Percentiles rank a stretch among this genome's conserved stretches.
These are phyloP conservation scores for Colletotrichum limetticola DNA, from an alignment of 2,329 filamentous ascomycete genomes.

Conservation along the genomic window DNA sequence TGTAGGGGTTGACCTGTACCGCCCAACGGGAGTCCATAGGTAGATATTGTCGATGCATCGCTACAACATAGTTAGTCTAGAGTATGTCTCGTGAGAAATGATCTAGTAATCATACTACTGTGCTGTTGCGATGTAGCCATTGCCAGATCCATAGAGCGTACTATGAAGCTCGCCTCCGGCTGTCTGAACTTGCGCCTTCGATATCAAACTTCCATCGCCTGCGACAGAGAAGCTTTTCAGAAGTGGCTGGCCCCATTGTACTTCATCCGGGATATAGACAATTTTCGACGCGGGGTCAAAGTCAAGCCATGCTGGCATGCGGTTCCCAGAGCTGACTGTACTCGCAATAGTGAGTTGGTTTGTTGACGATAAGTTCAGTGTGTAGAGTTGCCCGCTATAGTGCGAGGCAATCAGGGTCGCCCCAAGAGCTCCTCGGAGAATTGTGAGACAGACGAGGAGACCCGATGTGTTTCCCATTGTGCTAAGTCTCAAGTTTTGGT, in stretches of 20 bases:
- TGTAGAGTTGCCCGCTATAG: constrained; percentile 52
- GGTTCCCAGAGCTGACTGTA: constrained; percentile 45
- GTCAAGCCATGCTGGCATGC: constrained; percentile 51
- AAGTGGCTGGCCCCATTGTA: constrained; percentile 47
- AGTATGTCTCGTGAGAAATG: neutral
- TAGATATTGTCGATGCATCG: constrained; percentile 54
- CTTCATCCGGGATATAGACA: constrained; percentile 52
- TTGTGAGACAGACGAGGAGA: neutral
- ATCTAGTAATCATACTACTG: constrained; percentile 52
- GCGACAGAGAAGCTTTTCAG: constrained; percentile 47
- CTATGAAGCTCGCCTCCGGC: constrained; percentile 53
- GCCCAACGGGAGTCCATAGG: constrained; percentile 53
- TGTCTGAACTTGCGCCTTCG: constrained; percentile 44
- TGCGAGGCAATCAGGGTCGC: constrained; percentile 49
- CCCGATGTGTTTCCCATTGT: neutral
- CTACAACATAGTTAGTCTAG: constrained; percentile 38
- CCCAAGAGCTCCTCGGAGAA: neutral
- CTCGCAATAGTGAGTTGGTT: constrained; percentile 42
- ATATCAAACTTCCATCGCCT: constrained; percentile 44
- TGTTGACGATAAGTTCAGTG: constrained; percentile 44
- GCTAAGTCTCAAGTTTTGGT: neutral
- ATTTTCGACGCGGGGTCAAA: constrained; percentile 44
- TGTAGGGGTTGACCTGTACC: constrained; percentile 44
- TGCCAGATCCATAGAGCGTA: constrained; percentile 52
- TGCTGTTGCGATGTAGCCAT: constrained; percentile 53